A percentile compares a stretch with the other conserved stretches of the same genome.
phyloP scores from a whole-genome alignment of 495 filamentous ascomycete species.

The Hypoxylon trugodes region DNA sequence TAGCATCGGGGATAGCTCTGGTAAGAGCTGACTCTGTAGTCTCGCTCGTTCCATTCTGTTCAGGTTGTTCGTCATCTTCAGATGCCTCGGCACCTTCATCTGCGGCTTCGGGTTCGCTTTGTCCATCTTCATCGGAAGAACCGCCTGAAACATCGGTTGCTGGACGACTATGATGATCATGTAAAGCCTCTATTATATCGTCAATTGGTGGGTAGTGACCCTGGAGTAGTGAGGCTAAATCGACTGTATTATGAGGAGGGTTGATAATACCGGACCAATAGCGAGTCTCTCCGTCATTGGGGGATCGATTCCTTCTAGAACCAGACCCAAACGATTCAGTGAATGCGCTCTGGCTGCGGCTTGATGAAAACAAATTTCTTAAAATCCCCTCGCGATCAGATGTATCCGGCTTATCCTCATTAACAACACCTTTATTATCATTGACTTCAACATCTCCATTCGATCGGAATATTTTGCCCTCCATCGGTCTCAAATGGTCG shows the following conservation, averaged over 20 bases:
- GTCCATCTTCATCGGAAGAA: conserved; percentile 41
- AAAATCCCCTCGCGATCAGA: conserved; percentile 53
- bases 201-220: conserved; percentile 43
- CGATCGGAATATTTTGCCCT: conserved; percentile 68
- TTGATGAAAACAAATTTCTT: conserved; percentile 48
- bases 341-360: conserved; percentile 47
- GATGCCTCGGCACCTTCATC: conserved; percentile 33
- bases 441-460: conserved; percentile 70
- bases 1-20: conserved; percentile 35
- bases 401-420: conserved; percentile 53
- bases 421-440: conserved; percentile 54
- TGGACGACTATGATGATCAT: conserved; percentile 24
- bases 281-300: conserved; percentile 40
- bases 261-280: conserved; percentile 53
- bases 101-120: conserved; percentile 32
- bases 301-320: conserved; percentile 41
- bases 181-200: conserved; percentile 44
- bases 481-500: conserved; percentile 63
- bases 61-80: conserved; percentile 28
- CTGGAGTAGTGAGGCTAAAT: conserved; percentile 49
- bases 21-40: not conserved
- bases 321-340: conserved; percentile 42
- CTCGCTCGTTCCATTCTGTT: conserved; percentile 5
- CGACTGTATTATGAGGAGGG: conserved; percentile 49
- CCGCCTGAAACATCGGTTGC: conserved; percentile 34